Percentiles rank a stretch among this genome's conserved stretches.
Conservation (phyloP, 2,329 filamentous ascomycete genomes). For the Fusarium algeriense region DNA sequence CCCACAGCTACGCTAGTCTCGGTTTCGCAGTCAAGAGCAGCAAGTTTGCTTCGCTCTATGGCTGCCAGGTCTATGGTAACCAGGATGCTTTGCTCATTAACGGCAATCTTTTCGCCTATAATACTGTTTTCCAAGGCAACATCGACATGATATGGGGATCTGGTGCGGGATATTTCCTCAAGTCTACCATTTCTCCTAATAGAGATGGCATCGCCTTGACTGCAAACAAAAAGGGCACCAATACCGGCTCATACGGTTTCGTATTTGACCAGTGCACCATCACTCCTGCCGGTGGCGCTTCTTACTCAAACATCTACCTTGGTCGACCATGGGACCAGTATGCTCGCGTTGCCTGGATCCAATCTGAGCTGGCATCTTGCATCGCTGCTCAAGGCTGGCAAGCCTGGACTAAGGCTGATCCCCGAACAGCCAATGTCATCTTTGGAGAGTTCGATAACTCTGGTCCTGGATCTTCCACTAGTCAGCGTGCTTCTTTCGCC, state of each 20-base stretch:
- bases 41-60: slow-evolving; percentile 54
- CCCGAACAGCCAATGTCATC: slow-evolving; percentile 35
- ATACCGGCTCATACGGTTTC: slow-evolving; percentile 52
- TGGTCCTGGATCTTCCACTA: slow-evolving; percentile 35
- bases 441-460: slow-evolving; percentile 41
- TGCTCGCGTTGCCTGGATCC: slow-evolving; percentile 41
- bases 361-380: slow-evolving; percentile 31
- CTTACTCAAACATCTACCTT: slow-evolving; percentile 39
- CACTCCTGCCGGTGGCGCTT: slow-evolving; percentile 43
- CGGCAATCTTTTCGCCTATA: slow-evolving; percentile 62
- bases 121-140: too few species aligned
- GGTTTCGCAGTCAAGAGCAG: slow-evolving; percentile 59
- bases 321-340: slow-evolving; percentile 42
- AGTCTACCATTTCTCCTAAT: slow-evolving; percentile 50
- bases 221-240: slow-evolving; percentile 54
- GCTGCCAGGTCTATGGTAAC: slow-evolving; percentile 59
- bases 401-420: slow-evolving; percentile 39
- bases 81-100: slow-evolving; percentile 64
- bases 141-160: slow-evolving; percentile 61
- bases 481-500: slow-evolving; percentile 38
- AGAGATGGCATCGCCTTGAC: slow-evolving; percentile 48
- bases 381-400: slow-evolving; percentile 36
- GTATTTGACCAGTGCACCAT: slow-evolving; percentile 53
- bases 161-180: slow-evolving; percentile 59
- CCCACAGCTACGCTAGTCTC: slow-evolving; percentile 56